A percentile compares a stretch with the other conserved stretches of the same genome.
Conservation (phyloP, 2,329 filamentous ascomycete genomes). For the Penicillium sp. region DNA sequence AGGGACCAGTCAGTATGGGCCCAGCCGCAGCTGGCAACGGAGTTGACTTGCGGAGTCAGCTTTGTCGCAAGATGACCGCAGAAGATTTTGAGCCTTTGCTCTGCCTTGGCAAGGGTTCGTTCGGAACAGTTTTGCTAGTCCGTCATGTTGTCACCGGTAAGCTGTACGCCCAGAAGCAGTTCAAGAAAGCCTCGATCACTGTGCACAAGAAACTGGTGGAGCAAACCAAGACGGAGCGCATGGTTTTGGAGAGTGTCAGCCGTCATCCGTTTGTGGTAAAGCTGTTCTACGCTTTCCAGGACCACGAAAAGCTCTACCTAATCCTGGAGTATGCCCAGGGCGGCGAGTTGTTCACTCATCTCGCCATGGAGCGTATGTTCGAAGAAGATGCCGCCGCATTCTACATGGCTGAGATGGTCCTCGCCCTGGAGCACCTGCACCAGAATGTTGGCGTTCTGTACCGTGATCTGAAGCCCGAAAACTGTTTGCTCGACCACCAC, state of each 20-base stretch:
- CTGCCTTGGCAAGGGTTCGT: constrained; percentile 94
- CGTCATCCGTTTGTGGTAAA: constrained; percentile 97
- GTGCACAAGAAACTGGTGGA: constrained; percentile 96
- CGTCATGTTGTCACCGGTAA: constrained; percentile 85
- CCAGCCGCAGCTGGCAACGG: constrained; percentile 47
- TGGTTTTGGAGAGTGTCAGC: constrained; percentile 93
- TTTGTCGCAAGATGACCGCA: constrained; percentile 82
- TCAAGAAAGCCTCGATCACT: constrained; percentile 93
- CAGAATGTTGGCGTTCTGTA: constrained; percentile 92
- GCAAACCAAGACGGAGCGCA: constrained; percentile 95
- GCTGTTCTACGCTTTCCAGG: constrained; percentile 97
- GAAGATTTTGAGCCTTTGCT: constrained; percentile 88
- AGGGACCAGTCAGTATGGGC: constrained; percentile 43
- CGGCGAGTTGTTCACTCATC: constrained; percentile 93
- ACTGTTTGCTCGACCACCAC: constrained; percentile 87
- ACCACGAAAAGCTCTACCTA: constrained; percentile 94
- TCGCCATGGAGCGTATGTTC: constrained; percentile 94
- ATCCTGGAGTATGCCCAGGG: constrained; percentile 98
- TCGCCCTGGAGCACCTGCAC: constrained; percentile 92
- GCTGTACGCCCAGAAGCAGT: constrained; percentile 96
- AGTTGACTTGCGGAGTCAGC: constrained; percentile 55
- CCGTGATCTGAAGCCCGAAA: constrained; percentile 95
- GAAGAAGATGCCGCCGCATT: constrained; percentile 86
- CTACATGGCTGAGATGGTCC: constrained; percentile 98
- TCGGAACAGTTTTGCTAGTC: constrained; percentile 91